phyloP scores from a whole-genome alignment of 2,329 filamentous ascomycete genomes.

The Lithohypha guttulata region DNA sequence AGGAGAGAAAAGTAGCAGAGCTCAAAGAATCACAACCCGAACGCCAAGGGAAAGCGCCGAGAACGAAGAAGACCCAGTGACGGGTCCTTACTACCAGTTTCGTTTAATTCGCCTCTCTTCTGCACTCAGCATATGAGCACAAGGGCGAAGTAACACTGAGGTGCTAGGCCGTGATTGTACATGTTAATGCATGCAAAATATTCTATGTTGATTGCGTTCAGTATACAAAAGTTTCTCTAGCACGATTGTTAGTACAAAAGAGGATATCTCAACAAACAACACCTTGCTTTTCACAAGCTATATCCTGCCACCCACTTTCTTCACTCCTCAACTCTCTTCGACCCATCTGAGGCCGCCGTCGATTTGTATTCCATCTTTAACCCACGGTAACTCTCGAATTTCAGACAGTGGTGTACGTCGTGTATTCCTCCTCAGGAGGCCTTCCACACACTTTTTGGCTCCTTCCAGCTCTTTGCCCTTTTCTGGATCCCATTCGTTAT shows the following conservation, averaged over 20 bases:
- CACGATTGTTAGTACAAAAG: background rate
- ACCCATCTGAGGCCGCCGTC: conserved; percentile 46
- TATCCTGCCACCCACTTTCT: background rate
- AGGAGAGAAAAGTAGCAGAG: too few species aligned
- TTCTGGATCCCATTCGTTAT: conserved; percentile 73
- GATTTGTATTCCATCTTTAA: conserved; percentile 60
- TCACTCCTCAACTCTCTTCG: conserved; percentile 25
- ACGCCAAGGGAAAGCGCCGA: too few species aligned
- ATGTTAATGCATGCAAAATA: too few species aligned
- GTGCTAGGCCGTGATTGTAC: too few species aligned
- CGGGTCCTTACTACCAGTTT: too few species aligned
- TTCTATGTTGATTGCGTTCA: too few species aligned
- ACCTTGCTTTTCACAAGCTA: background rate
- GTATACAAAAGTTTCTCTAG: background rate
- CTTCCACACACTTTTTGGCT: conserved; percentile 72
- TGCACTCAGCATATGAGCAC: too few species aligned
- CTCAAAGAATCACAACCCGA: too few species aligned
- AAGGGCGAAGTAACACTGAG: too few species aligned
- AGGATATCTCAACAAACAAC: conserved; percentile 6
- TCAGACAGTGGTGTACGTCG: conserved; percentile 66
- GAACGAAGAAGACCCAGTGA: too few species aligned
- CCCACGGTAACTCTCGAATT: conserved; percentile 65
- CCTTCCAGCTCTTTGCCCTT: conserved; percentile 57
- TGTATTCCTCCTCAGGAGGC: conserved; percentile 68
- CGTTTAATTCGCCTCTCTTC: too few species aligned